These are phyloP conservation scores for Bipolaris victoriae DNA, from an alignment of 2,329 filamentous ascomycete genomes.

Conservation along the genomic window DNA sequence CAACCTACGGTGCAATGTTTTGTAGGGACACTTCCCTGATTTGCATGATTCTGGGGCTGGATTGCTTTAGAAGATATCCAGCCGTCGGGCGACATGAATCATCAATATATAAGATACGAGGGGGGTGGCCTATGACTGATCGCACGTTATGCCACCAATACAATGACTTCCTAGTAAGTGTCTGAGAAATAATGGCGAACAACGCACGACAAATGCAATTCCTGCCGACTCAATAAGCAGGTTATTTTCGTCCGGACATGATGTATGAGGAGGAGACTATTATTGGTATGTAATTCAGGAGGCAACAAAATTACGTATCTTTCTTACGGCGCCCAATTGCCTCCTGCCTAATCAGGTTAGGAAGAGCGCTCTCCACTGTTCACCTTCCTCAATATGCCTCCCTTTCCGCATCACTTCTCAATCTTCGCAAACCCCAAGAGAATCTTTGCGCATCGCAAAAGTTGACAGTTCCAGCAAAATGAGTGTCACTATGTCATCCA, in stretches of 20 bases:
- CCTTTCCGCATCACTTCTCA: conserved; percentile 1
- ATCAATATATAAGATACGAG: neutral
- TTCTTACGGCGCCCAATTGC: conserved; percentile 6
- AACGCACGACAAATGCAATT: neutral
- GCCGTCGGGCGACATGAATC: neutral
- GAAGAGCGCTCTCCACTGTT: conserved; percentile 1
- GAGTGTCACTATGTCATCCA: conserved; percentile 12
- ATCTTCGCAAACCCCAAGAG: conserved; percentile 5
- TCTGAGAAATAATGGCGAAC: neutral
- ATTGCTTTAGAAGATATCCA: neutral
- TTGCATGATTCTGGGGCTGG: neutral
- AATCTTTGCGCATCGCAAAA: conserved; percentile 11
- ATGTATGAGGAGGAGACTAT: neutral
- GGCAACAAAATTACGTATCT: conserved; percentile 15
- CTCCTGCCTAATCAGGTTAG: conserved; percentile 15
- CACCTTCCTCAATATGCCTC: conserved; percentile 13
- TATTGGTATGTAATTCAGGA: neutral
- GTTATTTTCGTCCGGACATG: neutral
- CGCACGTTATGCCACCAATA: neutral
- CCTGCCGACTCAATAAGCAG: neutral
- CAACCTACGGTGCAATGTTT: too few relatives aligned
- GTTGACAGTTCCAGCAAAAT: neutral
- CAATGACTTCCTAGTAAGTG: neutral
- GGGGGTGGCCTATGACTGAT: neutral
- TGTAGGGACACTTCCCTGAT: neutral